Evolutionary conservation across 306 rosid species (phyloP).

Genomic region (Adenanthera pavonina): DNA sequence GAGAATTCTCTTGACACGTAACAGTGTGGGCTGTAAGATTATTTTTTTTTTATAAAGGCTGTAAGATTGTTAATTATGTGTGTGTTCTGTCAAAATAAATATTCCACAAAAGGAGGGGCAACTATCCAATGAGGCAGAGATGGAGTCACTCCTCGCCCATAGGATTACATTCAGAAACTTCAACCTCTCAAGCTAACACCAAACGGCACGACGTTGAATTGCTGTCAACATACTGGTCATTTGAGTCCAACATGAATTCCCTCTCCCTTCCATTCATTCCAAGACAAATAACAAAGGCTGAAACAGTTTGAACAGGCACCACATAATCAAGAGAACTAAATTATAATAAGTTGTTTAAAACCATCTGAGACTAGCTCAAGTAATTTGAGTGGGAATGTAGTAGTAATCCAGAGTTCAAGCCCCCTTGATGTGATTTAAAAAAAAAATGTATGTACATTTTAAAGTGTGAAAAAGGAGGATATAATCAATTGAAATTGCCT

Average conservation of each 20-base stretch:
- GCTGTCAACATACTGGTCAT: background rate
- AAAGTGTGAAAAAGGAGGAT: no score
- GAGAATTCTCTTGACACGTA: background rate
- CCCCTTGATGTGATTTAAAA: background rate
- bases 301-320: background rate
- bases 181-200: background rate
- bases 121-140: background rate
- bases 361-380: no score
- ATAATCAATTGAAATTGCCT: background rate
- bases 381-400: no score
- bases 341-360: background rate
- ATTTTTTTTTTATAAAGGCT: no score
- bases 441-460: no score
- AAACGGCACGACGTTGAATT: background rate
- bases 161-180: background rate
- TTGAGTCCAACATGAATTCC: no score
- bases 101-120: background rate
- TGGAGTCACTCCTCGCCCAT: background rate
- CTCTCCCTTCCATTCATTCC: no score
- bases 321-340: background rate
- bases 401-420: no score
- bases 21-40: no score
- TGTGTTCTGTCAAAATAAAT: background rate
- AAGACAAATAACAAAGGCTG: no score
- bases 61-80: background rate